phyloP scores from a whole-genome alignment of 2,329 filamentous ascomycete species.

The Diaporthe sp. region DNA sequence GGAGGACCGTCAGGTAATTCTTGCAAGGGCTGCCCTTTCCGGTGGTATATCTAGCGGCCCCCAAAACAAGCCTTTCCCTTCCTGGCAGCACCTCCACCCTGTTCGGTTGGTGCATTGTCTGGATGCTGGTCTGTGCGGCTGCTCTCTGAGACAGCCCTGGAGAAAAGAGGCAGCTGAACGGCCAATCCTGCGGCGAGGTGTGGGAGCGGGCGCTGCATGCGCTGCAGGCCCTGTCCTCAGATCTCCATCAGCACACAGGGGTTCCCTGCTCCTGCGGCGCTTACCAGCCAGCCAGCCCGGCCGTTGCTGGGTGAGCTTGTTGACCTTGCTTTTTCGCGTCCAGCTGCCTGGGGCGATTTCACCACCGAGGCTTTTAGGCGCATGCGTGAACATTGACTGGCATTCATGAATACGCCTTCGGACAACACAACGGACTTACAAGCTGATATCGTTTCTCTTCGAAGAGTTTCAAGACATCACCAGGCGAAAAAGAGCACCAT shows the following conservation, averaged over 20 bases:
- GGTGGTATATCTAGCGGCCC: constrained; percentile 10
- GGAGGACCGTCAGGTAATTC: constrained; percentile 15
- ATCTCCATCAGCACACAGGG: constrained; percentile 23
- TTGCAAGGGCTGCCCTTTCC: constrained; percentile 21
- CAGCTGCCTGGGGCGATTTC: not conserved
- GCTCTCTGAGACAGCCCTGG: constrained; percentile 16
- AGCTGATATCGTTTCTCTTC: not conserved
- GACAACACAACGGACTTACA: not conserved
- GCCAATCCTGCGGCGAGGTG: constrained; percentile 21
- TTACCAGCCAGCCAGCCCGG: constrained; percentile 19
- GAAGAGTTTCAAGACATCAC: not conserved
- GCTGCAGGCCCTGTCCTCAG: constrained; percentile 18
- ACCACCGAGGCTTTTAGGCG: not conserved
- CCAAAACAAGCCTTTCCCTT: constrained; percentile 26
- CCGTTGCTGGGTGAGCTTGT: constrained; percentile 33
- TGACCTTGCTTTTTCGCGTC: constrained; percentile 30
- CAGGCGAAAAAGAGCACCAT: not conserved
- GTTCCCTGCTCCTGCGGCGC: constrained; percentile 22
- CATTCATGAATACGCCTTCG: no score
- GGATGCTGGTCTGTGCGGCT: not conserved
- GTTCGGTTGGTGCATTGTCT: constrained; percentile 8
- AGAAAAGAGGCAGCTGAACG: not conserved
- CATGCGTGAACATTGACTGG: not conserved
- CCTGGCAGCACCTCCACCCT: constrained; percentile 16
- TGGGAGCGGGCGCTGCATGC: constrained; percentile 20